phyloP scores from a whole-genome alignment of 2,329 filamentous ascomycete species.

The Colletotrichum nymphaeae region DNA sequence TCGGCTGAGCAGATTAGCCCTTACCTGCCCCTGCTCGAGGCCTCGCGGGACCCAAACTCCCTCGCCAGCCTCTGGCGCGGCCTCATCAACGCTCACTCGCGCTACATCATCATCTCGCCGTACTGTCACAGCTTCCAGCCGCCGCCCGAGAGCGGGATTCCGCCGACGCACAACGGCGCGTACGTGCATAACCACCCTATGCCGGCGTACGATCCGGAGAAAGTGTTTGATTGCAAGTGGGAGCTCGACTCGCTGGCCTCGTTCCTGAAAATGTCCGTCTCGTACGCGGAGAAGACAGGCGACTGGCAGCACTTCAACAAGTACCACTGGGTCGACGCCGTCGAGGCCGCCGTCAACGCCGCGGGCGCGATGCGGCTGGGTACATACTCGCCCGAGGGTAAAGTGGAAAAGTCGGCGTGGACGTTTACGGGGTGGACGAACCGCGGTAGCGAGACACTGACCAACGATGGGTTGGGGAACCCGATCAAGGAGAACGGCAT shows the following conservation, averaged over 20 bases:
- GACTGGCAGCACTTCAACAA: conserved; percentile 78
- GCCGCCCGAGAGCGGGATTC: conserved; percentile 77
- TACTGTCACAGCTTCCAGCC: conserved; percentile 95
- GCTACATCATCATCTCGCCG: conserved; percentile 75
- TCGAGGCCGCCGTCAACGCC: conserved; percentile 76
- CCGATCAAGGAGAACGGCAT: conserved; percentile 86
- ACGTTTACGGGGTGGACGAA: conserved; percentile 81
- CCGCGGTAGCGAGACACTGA: conserved; percentile 83
- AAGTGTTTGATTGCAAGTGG: conserved; percentile 89
- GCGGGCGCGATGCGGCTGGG: conserved; percentile 77
- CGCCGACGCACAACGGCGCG: conserved; percentile 67
- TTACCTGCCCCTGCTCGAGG: conserved; percentile 70
- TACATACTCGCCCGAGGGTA: conserved; percentile 74
- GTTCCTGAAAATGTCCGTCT: conserved; percentile 83
- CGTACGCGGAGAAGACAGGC: conserved; percentile 78
- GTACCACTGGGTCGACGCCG: conserved; percentile 77
- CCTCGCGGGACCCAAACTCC: conserved; percentile 64
- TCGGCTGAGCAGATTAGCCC: conserved; percentile 81
- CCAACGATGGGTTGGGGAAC: conserved; percentile 81
- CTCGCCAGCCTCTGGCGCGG: conserved; percentile 77
- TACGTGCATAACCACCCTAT: conserved; percentile 67
- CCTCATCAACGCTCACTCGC: conserved; percentile 77
- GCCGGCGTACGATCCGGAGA: conserved; percentile 74
- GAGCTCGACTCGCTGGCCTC: conserved; percentile 89
- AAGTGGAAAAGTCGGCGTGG: conserved; percentile 72